These are phyloP conservation scores for Citeromyces nyonsensis DNA, from an alignment of 805 yeast species.

Conservation along the genomic window DNA sequence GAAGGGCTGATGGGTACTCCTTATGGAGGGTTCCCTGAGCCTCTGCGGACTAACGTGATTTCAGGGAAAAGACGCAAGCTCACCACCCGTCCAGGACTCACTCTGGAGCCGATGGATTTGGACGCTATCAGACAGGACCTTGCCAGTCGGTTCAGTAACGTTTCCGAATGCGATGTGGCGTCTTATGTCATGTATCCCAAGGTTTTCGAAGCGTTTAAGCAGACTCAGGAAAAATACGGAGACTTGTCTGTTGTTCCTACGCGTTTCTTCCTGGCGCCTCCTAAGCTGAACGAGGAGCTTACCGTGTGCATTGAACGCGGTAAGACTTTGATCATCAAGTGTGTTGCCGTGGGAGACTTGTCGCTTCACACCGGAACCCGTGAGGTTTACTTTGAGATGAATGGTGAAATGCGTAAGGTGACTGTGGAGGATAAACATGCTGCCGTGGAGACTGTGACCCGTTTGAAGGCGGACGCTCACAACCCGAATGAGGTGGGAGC, in stretches of 20 bases:
- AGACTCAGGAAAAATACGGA: conserved; percentile 64
- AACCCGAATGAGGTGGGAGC: conserved; percentile 92
- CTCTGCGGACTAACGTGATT: conserved; percentile 82
- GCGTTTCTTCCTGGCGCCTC: conserved; percentile 75
- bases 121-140: conserved; percentile 59
- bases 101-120: conserved; percentile 74
- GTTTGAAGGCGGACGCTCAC: conserved; percentile 82
- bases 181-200: conserved; percentile 96
- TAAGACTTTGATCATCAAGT: conserved; percentile 80
- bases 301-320: conserved; percentile 87
- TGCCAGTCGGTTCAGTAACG: conserved; percentile 58
- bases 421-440: conserved; percentile 80
- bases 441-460: conserved; percentile 68
- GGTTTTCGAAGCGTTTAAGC: conserved; percentile 81
- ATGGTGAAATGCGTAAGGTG: conserved; percentile 96
- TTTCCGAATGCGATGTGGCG: conserved; percentile 83
- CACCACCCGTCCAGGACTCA: conserved; percentile 83
- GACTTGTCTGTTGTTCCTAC: conserved; percentile 93
- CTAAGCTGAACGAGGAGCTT: conserved; percentile 79
- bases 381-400: conserved; percentile 94
- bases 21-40: conserved; percentile 99
- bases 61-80: conserved; percentile 88
- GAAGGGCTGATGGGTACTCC: conserved; percentile 99
- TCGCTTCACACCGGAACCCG: conserved; percentile 76
- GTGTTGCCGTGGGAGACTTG: conserved; percentile 86